phyloP scores from a whole-genome alignment of 2,329 filamentous ascomycete genomes.

The Colletotrichum phormii region DNA sequence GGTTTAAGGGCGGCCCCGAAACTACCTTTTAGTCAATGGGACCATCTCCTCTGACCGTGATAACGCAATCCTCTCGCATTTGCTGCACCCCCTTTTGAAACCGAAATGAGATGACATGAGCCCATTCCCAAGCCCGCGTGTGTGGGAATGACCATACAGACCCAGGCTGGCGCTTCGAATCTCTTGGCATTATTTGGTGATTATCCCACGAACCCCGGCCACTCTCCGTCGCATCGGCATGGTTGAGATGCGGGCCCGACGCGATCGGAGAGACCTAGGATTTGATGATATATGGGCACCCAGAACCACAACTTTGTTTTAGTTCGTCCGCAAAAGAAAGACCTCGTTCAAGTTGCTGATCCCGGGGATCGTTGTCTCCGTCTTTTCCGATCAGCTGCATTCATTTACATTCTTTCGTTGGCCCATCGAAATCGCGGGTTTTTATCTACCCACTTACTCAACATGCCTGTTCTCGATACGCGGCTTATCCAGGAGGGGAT shows the following conservation, averaged over 20 bases:
- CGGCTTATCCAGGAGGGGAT: constrained; percentile 20
- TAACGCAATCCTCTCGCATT: constrained; percentile 5
- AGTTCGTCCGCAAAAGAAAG: background rate
- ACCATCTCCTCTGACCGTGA: background rate
- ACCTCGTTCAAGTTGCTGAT: constrained; percentile 6
- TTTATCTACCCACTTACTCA: background rate
- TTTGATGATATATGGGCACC: constrained; percentile 11
- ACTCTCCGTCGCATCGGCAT: background rate
- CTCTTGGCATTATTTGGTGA: background rate
- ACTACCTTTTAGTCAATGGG: constrained; percentile 23
- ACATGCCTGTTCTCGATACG: constrained; percentile 31
- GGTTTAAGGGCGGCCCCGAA: constrained; percentile 16
- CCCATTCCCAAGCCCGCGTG: constrained; percentile 32
- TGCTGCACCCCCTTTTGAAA: constrained; percentile 15
- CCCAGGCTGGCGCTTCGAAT: constrained; percentile 32
- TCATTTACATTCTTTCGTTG: background rate
- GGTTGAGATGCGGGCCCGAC: background rate
- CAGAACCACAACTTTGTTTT: background rate
- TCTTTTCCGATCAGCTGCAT: background rate
- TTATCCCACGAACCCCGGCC: background rate
- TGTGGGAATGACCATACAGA: constrained; percentile 12
- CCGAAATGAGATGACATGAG: constrained; percentile 35
- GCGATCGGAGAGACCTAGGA: background rate
- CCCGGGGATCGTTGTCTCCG: constrained; percentile 24
- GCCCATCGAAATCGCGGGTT: background rate